These are phyloP conservation scores for Cyamopsis tetragonoloba DNA, from an alignment of 306 rosid species.

Conservation along the genomic window DNA sequence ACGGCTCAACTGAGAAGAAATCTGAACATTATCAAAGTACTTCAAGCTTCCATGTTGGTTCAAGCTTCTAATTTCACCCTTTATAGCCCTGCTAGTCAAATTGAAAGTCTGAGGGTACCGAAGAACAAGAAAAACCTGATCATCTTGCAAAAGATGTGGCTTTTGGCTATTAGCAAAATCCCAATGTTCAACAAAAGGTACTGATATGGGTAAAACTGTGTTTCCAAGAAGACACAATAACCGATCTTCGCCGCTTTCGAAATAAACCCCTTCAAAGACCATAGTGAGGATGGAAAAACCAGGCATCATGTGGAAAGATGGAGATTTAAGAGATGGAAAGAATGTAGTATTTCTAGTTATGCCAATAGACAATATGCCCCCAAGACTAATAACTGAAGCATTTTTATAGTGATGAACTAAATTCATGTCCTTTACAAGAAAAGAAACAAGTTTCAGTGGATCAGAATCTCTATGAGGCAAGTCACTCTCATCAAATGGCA, in stretches of 20 bases:
- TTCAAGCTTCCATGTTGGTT: not conserved
- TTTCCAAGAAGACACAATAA: conserved; percentile 18
- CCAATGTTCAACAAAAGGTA: not conserved
- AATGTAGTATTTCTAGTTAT: not conserved
- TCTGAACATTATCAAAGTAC: conserved; percentile 2
- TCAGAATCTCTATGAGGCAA: not conserved
- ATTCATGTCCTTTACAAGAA: conserved; percentile 1
- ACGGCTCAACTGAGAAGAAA: conserved; percentile 14
- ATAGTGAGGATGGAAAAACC: conserved; percentile 8
- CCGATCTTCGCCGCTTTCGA: conserved; percentile 8
- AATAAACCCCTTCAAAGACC: conserved; percentile 15
- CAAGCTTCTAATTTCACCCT: conserved; percentile 21
- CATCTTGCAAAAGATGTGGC: conserved; percentile 17
- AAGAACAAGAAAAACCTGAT: conserved; percentile 18
- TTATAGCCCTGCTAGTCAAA: conserved; percentile 14
- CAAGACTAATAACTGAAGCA: conserved; percentile 1
- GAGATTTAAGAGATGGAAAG: not conserved
- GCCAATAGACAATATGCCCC: conserved; percentile 10
- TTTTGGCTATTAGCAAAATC: not conserved
- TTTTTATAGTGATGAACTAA: conserved; percentile 4
- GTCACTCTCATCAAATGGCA: conserved; percentile 19
- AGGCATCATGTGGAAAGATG: conserved; percentile 17
- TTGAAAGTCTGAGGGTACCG: conserved; percentile 14
- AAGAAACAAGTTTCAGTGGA: conserved; percentile 6
- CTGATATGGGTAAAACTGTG: not conserved